These are phyloP conservation scores for Cruciata laevipes DNA, from an alignment of 257 asterid genomes.

Conservation along the genomic window DNA sequence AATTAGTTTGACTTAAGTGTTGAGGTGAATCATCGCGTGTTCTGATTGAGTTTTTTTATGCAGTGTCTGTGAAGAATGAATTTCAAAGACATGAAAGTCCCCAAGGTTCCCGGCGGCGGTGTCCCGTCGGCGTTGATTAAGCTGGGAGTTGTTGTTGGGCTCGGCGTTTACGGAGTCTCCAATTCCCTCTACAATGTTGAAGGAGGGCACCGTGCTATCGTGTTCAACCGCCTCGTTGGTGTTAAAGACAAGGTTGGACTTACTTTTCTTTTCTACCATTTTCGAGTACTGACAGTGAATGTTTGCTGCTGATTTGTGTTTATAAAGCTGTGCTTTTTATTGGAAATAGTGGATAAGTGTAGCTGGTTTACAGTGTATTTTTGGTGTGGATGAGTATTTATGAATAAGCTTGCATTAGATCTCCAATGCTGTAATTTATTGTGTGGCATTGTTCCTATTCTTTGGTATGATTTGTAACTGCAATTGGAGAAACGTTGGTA, in stretches of 20 bases:
- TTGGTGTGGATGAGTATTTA: too few relatives aligned
- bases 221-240: constrained; percentile 71
- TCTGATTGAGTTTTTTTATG: constrained; percentile 16
- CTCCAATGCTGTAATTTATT: not conserved
- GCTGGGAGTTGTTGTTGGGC: constrained; percentile 55
- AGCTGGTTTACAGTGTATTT: too few relatives aligned
- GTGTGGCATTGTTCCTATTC: too few relatives aligned
- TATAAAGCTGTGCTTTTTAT: not conserved
- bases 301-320: not conserved
- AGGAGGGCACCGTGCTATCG: constrained; percentile 91
- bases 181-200: constrained; percentile 91
- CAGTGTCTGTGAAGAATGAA: constrained; percentile 36
- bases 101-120: constrained; percentile 73
- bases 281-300: not conserved
- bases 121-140: constrained; percentile 55
- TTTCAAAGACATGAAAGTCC: constrained; percentile 60
- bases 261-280: not conserved
- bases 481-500: not conserved
- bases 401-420: not conserved
- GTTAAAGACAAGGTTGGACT: constrained; percentile 63
- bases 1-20: not conserved
- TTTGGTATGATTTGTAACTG: not conserved
- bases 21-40: not conserved
- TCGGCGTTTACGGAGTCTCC: constrained; percentile 57
- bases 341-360: not conserved